Conservation (phyloP, 257 asterid genomes). For the Ophiorrhiza pumila region DNA sequence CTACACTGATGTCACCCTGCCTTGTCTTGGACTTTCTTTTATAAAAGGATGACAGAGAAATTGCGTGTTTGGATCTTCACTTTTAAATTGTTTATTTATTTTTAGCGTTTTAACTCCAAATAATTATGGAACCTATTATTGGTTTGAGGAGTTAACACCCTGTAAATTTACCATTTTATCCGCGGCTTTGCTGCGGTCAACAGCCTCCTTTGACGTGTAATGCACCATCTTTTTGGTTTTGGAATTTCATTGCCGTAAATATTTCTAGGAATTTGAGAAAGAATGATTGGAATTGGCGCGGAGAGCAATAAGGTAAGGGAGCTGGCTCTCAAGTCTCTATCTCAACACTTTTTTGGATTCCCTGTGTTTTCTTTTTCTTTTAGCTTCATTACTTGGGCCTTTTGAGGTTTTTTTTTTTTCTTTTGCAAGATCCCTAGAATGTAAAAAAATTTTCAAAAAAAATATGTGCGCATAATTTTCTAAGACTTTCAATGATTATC, state of each 20-base stretch:
- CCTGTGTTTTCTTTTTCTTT: neutral
- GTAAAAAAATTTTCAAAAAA: no score
- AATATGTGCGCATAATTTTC: neutral
- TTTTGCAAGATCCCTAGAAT: no score
- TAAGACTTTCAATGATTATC: neutral
- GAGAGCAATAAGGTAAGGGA: no score
- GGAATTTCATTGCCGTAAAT: neutral
- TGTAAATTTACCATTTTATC: no score
- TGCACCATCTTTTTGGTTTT: neutral
- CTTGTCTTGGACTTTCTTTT: neutral
- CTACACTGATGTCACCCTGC: neutral
- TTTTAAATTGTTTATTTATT: neutral
- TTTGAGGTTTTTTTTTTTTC: neutral
- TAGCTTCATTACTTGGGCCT: neutral
- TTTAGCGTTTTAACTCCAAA: neutral
- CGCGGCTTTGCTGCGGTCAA: conserved; percentile 1
- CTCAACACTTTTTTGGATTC: conserved; percentile 5
- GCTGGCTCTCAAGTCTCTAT: neutral
- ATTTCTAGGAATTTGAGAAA: conserved; percentile 12
- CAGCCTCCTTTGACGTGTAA: conserved; percentile 1
- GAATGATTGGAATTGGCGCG: neutral
- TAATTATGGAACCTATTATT: neutral
- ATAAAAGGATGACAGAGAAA: conserved; percentile 6
- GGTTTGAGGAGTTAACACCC: neutral
- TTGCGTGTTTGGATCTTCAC: conserved; percentile 1